phyloP scores from a whole-genome alignment of 1,139 yeast genomes.

The Candida sanyaensis region DNA sequence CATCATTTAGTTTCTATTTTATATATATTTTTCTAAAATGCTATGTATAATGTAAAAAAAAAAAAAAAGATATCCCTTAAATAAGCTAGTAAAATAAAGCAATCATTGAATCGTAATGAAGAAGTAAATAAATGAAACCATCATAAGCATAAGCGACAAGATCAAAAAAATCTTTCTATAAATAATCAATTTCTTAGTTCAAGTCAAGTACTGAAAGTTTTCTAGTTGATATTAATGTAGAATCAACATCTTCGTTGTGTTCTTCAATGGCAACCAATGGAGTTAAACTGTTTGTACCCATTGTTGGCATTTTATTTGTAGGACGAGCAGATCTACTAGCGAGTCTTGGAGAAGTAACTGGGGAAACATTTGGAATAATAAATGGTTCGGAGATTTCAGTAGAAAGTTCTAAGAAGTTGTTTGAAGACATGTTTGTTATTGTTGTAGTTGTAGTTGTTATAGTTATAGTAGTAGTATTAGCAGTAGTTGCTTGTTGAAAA shows the following conservation, averaged over 20 bases:
- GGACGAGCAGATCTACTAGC: constrained; percentile 16
- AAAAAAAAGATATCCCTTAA: not conserved
- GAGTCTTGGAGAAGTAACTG: constrained; percentile 46
- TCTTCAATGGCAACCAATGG: constrained; percentile 12
- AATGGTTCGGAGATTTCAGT: constrained; percentile 62
- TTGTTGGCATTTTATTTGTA: constrained; percentile 8
- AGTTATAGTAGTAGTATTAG: no score
- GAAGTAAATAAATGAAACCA: not conserved
- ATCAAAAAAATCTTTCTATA: not conserved
- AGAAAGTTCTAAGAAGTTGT: constrained; percentile 41
- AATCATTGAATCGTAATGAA: not conserved
- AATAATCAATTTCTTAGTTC: constrained; percentile 5
- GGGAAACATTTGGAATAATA: constrained; percentile 64
- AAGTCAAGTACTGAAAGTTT: constrained; percentile 12
- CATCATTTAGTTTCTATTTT: not conserved
- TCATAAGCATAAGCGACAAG: not conserved
- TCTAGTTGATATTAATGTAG: constrained; percentile 12
- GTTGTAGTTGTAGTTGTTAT: constrained; percentile 6
- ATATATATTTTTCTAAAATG: not conserved
- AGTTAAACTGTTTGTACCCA: constrained; percentile 11
- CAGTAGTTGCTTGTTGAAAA: not conserved
- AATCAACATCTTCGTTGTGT: constrained; percentile 8
- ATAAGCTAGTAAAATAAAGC: not conserved
- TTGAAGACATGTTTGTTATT: constrained; percentile 1
- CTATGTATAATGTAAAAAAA: not conserved